Percentiles rank a stretch among this genome's conserved stretches.
Conservation (phyloP, 179 eudicot species). For the Gypsophila paniculata region DNA sequence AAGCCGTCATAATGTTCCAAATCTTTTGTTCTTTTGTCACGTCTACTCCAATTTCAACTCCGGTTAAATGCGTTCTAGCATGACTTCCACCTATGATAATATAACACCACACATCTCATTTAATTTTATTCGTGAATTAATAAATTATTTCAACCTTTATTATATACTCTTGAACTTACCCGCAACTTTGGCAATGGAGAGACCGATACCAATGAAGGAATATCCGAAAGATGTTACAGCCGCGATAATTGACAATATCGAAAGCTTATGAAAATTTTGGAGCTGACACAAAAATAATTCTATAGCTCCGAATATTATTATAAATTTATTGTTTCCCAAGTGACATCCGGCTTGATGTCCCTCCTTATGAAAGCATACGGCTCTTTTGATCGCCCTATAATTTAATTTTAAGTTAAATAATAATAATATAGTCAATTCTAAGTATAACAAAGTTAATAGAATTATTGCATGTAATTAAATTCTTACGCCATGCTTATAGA, state of each 20-base stretch:
- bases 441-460: not conserved
- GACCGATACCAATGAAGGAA: conserved; percentile 58
- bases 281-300: conserved; percentile 54
- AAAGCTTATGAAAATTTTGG: conserved; percentile 58
- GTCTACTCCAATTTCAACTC: conserved; percentile 42
- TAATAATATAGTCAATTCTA: not conserved
- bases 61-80: conserved; percentile 37
- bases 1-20: conserved; percentile 44
- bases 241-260: conserved; percentile 50
- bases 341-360: conserved; percentile 45
- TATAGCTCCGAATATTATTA: conserved; percentile 40
- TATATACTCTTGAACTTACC: conserved; percentile 26
- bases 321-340: conserved; percentile 32
- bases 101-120: too few relatives aligned
- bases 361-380: conserved; percentile 53
- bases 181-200: conserved; percentile 47
- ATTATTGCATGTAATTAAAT: not conserved
- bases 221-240: conserved; percentile 60
- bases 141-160: too few relatives aligned
- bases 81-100: conserved; percentile 28
- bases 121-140: too few relatives aligned
- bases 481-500: conserved; percentile 71
- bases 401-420: not conserved
- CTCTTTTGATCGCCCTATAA: conserved; percentile 51
- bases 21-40: conserved; percentile 33